A percentile compares a stretch with the other conserved stretches of the same genome.
phyloP scores from a whole-genome alignment of 306 rosid species.

The Ormosia emarginata region DNA sequence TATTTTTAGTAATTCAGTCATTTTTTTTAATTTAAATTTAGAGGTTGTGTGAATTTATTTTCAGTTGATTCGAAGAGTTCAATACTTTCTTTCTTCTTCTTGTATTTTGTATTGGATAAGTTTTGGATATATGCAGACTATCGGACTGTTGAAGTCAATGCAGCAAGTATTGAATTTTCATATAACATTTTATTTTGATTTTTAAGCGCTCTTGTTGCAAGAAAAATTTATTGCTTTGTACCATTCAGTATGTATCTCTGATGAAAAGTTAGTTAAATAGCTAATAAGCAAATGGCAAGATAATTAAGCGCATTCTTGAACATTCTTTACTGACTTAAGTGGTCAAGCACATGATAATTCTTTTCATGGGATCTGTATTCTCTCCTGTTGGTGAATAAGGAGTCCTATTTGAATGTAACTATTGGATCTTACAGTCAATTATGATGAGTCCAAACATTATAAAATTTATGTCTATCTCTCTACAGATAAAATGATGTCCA shows the following conservation, averaged over 20 bases:
- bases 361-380: background rate
- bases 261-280: background rate
- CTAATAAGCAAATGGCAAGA: background rate
- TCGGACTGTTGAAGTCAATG: background rate
- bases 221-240: too few species aligned
- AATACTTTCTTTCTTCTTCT: background rate
- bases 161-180: background rate
- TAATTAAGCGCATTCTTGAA: background rate
- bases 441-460: too few species aligned
- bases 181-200: background rate
- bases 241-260: too few species aligned
- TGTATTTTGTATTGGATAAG: background rate
- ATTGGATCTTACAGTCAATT: too few species aligned
- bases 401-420: too few species aligned
- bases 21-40: slow-evolving; percentile 3
- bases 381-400: too few species aligned
- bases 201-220: too few species aligned
- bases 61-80: background rate
- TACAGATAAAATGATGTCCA: too few species aligned
- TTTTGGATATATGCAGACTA: background rate
- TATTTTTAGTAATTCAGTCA: slow-evolving; percentile 21
- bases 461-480: too few species aligned
- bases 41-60: background rate
- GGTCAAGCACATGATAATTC: background rate
- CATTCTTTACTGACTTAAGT: background rate